Percentiles rank a stretch among this genome's conserved stretches.
Conservation (phyloP, 345 rosid species). For the Lagerstroemia speciosa region DNA sequence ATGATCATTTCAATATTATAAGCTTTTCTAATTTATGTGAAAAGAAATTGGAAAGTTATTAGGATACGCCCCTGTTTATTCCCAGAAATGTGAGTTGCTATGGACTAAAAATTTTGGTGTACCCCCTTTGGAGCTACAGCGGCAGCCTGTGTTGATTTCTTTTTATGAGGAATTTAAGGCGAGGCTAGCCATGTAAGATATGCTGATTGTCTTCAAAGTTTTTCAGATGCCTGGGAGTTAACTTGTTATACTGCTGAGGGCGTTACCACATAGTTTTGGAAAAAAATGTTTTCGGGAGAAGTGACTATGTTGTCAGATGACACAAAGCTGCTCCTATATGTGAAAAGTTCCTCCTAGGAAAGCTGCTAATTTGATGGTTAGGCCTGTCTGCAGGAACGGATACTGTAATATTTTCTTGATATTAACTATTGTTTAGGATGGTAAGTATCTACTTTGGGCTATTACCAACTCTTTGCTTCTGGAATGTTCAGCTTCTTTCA, state of each 20-base stretch:
- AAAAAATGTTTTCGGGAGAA: neutral
- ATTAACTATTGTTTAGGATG: neutral
- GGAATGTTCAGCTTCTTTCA: conserved; percentile 55
- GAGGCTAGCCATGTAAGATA: neutral
- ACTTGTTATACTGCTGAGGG: neutral
- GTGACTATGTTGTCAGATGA: neutral
- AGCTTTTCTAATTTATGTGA: neutral
- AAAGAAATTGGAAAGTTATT: neutral
- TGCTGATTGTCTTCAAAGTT: neutral
- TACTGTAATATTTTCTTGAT: neutral
- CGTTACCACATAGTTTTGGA: neutral
- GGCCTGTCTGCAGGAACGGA: neutral
- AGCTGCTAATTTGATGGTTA: neutral
- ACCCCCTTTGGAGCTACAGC: neutral
- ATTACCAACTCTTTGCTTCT: conserved; percentile 1
- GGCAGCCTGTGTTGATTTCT: neutral
- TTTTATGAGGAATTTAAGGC: neutral
- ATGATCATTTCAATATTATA: neutral
- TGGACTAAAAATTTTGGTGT: neutral
- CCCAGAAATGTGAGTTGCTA: neutral
- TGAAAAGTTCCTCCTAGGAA: neutral
- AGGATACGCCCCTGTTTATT: neutral
- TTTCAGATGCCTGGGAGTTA: neutral
- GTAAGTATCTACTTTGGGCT: neutral
- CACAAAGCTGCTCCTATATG: neutral